Evolutionary conservation across 495 filamentous ascomycete genomes (phyloP).

Genomic region (Parachaetomium inaequale): DNA sequence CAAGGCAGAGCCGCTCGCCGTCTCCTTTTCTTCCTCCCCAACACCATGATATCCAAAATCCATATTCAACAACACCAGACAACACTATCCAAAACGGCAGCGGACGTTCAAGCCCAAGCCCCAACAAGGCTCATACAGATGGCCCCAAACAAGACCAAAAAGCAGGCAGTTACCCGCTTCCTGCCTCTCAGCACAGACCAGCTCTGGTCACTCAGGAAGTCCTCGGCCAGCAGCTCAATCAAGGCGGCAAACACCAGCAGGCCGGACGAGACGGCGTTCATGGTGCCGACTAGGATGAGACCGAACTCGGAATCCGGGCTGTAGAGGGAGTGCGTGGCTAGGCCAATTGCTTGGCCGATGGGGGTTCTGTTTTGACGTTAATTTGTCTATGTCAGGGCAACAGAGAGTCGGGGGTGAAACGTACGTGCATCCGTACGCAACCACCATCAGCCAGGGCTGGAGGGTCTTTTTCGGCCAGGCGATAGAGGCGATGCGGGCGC

Average conservation of each 20-base stretch:
- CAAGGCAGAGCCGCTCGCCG: no score
- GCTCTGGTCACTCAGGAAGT: constrained; percentile 86
- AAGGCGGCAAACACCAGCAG: constrained; percentile 84
- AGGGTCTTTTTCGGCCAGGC: constrained; percentile 48
- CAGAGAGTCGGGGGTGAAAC: neutral
- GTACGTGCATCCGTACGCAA: constrained; percentile 71
- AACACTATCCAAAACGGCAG: neutral
- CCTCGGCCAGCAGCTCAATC: constrained; percentile 85
- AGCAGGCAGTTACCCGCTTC: constrained; percentile 67
- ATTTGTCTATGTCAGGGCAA: neutral
- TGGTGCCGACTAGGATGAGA: constrained; percentile 82
- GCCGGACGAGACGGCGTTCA: constrained; percentile 83
- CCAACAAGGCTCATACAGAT: constrained; percentile 84
- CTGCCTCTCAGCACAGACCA: constrained; percentile 68
- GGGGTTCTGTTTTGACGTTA: constrained; percentile 62
- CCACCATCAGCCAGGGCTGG: constrained; percentile 86
- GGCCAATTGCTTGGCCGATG: constrained; percentile 81
- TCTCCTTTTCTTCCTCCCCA: neutral
- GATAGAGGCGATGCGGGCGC: constrained; percentile 65
- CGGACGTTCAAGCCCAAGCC: constrained; percentile 64
- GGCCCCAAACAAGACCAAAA: constrained; percentile 71
- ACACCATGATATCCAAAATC: neutral
- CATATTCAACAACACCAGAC: neutral
- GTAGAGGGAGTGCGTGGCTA: constrained; percentile 79
- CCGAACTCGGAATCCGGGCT: constrained; percentile 75